Percentiles rank a stretch among this genome's conserved stretches.
Evolutionary conservation across 306 rosid species (phyloP).

Genomic region (Medicago arabica): DNA sequence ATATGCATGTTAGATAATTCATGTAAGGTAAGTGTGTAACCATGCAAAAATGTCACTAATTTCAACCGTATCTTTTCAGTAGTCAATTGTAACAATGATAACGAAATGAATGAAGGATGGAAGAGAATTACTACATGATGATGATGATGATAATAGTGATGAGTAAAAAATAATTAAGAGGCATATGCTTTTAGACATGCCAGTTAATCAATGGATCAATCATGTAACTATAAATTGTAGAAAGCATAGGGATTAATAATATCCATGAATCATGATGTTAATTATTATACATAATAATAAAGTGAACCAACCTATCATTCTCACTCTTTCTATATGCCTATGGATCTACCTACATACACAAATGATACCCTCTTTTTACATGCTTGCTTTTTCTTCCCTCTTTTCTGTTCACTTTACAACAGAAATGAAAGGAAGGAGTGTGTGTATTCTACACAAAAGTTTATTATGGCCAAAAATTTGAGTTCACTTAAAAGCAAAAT

Average conservation of each 20-base stretch:
- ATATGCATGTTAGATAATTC: background rate
- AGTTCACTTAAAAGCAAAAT: constrained; percentile 44
- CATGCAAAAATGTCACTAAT: constrained; percentile 68
- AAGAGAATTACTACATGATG: constrained; percentile 6
- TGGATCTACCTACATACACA: constrained; percentile 36
- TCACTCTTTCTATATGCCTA: constrained; percentile 38
- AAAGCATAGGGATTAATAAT: constrained; percentile 48
- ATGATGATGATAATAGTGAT: background rate
- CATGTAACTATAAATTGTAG: constrained; percentile 65
- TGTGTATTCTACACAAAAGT: constrained; percentile 51
- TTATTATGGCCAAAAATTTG: constrained; percentile 38
- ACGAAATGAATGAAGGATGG: constrained; percentile 22
- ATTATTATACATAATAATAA: constrained; percentile 32
- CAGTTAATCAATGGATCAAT: constrained; percentile 70
- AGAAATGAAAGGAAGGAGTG: constrained; percentile 49
- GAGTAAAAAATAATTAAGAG: constrained; percentile 17
- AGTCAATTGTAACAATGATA: constrained; percentile 45
- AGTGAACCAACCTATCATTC: constrained; percentile 8
- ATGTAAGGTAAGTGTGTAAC: constrained; percentile 25
- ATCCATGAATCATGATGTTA: constrained; percentile 40
- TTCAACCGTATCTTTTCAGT: constrained; percentile 40
- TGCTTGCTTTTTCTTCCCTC: constrained; percentile 50
- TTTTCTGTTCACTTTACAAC: constrained; percentile 58
- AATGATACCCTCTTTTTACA: constrained; percentile 64
- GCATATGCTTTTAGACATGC: constrained; percentile 30